phyloP scores from a whole-genome alignment of 306 rosid species.

The Biancaea sappan region DNA sequence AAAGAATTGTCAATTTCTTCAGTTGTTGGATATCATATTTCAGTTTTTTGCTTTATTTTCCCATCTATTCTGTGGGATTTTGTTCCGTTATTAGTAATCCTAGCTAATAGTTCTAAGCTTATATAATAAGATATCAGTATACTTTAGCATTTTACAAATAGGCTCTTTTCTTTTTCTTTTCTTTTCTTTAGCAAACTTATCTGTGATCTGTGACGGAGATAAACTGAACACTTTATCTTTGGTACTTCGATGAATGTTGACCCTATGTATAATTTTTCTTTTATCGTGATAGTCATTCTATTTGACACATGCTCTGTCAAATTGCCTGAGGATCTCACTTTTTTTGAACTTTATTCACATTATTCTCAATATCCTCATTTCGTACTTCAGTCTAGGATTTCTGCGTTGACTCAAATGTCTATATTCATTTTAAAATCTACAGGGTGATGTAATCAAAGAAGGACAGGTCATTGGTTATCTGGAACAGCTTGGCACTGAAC shows the following conservation, averaged over 20 bases:
- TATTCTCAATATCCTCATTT: background rate
- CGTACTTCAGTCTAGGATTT: constrained; percentile 18
- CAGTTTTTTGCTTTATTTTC: constrained; percentile 11
- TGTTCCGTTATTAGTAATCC: background rate
- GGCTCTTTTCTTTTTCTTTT: background rate
- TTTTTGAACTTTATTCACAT: background rate
- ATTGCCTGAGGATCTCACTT: constrained; percentile 30
- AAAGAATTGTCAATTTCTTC: constrained; percentile 13
- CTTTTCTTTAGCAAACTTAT: background rate
- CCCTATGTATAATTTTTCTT: constrained; percentile 1
- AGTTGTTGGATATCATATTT: constrained; percentile 1
- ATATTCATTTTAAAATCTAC: constrained; percentile 38
- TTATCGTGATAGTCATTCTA: background rate
- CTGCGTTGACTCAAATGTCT: constrained; percentile 18
- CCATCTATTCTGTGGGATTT: constrained; percentile 12
- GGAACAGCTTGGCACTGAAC: constrained; percentile 86
- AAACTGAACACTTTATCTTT: constrained; percentile 2
- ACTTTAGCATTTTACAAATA: background rate
- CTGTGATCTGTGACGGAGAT: background rate
- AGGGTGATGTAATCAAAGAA: constrained; percentile 88
- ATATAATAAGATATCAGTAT: background rate
- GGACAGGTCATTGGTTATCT: constrained; percentile 92
- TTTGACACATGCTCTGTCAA: background rate
- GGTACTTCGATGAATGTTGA: constrained; percentile 9
- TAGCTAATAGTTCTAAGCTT: constrained; percentile 18